Base-by-base conservation (phyloP, 352 stramenopile genomes). In the Phytophthora fragariae region DNA sequence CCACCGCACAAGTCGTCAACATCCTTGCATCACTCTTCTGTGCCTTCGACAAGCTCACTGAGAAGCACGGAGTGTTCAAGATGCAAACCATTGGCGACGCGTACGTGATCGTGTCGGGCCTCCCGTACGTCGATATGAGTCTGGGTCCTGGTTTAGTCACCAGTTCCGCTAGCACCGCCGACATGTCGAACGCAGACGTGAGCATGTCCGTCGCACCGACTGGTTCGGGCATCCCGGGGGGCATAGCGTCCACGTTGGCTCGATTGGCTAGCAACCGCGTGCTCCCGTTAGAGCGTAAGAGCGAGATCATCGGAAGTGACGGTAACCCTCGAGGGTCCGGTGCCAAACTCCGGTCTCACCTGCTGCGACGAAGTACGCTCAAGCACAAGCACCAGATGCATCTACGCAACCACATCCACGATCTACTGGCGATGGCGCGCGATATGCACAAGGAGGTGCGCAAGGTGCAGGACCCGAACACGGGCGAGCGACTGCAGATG, bases 41-140 rank as follows among this genome's bases (percentile, higher is more conserved):
- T 46, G 86, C 88, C 11, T 98, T 98, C 52, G 93, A 98, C 72
- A 93, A 95, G 17, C 72, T 98, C n/a, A 95, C 90, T 0, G 86
- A 96, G 47, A 97, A 98, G 73, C 90, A 98, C 72, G 88, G 92
- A 37, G 91, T 98, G 35, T 97, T 97, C 62, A 98, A 98, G 75
- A 94, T 98, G 79, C 91, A 98, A 72, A 98, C 90, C 0, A 98
- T 98, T 35, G 92, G 94, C 12, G 94, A 98, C 76, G 92, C 92
- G n/a, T 98, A 97, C 73, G 89, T 98, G 63, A 97, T 95, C 44
- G 86, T 95, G 2, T 95, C 87, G 3, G 92, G 91, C 2, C 68
- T 96, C 15, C 92, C 93, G 5, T 97, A 96, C 49, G 84, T 93
- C 8, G 88, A 95, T 58, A 94, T 96, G 86, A 96, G 86, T 70